Evolutionary conservation across 371 early-diverging fungal genomes (phyloP).

Genomic region (Encephalitozoon cuniculi): DNA sequence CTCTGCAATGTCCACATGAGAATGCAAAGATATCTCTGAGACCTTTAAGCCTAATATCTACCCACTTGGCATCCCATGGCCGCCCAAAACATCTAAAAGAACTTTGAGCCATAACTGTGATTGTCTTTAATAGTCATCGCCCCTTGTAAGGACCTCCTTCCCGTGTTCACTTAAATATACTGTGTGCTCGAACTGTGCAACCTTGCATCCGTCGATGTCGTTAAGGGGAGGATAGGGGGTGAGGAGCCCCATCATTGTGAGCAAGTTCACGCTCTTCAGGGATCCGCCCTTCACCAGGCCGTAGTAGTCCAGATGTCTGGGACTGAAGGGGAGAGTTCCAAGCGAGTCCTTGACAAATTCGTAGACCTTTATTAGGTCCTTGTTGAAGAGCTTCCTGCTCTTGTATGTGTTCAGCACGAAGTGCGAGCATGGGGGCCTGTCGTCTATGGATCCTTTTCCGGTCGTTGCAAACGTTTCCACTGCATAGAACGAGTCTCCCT

Average conservation of each 20-base stretch:
- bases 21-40: neutral
- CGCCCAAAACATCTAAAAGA: too few species aligned
- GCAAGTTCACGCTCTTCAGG: constrained; percentile 69
- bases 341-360: constrained; percentile 78
- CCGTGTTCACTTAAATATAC: constrained; percentile 80
- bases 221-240: constrained; percentile 82
- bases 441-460: constrained; percentile 81
- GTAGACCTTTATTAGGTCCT: constrained; percentile 73
- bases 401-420: constrained; percentile 66
- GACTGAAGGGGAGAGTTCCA: constrained; percentile 91
- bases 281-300: constrained; percentile 70
- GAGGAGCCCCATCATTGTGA: constrained; percentile 76
- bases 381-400: constrained; percentile 50
- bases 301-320: constrained; percentile 81
- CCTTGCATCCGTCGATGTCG: constrained; percentile 78
- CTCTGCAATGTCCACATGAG: constrained; percentile 13
- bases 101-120: too few species aligned
- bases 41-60: neutral
- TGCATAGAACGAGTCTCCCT: constrained; percentile 88
- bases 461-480: constrained; percentile 97
- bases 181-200: constrained; percentile 97
- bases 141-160: constrained; percentile 74
- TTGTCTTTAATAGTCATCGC: constrained; percentile 66
- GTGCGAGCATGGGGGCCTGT: constrained; percentile 86
- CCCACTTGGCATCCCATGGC: too few species aligned